Evolutionary conservation across 768 basidiomycete genomes (phyloP).

Genomic region (Cyathus striatus): DNA sequence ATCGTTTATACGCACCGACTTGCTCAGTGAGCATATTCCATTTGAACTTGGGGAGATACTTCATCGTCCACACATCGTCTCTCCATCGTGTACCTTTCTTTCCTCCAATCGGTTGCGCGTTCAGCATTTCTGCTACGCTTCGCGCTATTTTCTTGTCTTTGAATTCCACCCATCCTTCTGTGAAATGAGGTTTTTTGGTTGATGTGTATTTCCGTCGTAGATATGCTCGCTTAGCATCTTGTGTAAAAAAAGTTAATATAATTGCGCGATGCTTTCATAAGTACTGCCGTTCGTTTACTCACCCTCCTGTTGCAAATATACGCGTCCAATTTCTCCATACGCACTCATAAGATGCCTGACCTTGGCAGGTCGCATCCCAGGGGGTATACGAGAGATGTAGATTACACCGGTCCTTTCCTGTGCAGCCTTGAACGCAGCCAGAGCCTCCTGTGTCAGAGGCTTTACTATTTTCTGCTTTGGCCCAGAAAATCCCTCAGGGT

Average conservation of each 20-base stretch:
- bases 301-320: constrained; percentile 95
- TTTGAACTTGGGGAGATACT: constrained; percentile 95
- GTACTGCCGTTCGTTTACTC: too few relatives aligned
- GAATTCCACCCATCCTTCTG: constrained; percentile 99
- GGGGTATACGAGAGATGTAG: constrained; percentile 94
- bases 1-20: constrained; percentile 64
- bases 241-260: too few relatives aligned
- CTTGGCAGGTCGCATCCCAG: constrained; percentile 96
- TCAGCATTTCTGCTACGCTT: constrained; percentile 89
- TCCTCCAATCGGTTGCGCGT: constrained; percentile 92
- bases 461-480: constrained; percentile 57
- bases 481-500: constrained; percentile 53
- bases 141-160: constrained; percentile 89
- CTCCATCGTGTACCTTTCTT: constrained; percentile 89
- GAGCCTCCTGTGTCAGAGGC: constrained; percentile 69
- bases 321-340: constrained; percentile 86
- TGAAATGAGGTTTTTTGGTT: constrained; percentile 83
- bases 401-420: constrained; percentile 80
- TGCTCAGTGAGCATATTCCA: constrained; percentile 99
- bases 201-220: constrained; percentile 74
- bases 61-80: constrained; percentile 99
- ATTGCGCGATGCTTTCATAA: too few relatives aligned
- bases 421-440: constrained; percentile 68
- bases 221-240: constrained; percentile 87
- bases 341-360: constrained; percentile 89